Evolutionary conservation across 345 rosid species (phyloP), one percentile per base, ranked within the genome.

Genomic region (Physaria fendleri): DNA sequence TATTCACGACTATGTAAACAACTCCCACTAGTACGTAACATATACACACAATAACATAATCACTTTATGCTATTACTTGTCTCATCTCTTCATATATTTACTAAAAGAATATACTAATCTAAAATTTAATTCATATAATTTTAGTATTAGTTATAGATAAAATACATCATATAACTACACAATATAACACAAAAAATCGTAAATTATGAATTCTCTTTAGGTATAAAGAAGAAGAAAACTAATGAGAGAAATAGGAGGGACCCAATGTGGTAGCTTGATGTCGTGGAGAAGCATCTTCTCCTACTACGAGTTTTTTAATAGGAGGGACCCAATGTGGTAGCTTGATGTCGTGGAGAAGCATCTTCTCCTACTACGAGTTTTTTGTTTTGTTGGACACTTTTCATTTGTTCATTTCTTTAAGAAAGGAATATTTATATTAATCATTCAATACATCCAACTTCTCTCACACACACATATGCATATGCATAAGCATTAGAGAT

Each of bases 311-410:
- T 62, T 63, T 70, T n/a, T n/a, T n/a, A n/a, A n/a, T n/a, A n/a
- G n/a, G n/a, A n/a, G 61, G 72, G 72, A 51, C 66, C 72, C 61
- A 59, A 18, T 24, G 10, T 53, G 59, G 66, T 64, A 58, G 54
- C 75, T 66, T 70, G 65, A 56, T 70, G 69, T 70, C 59, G 64
- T 70, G 65, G 69, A 41, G 64, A 70, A 70, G 74, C 74, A 70
- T 63, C 74, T 70, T 70, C 69, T 56, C 65, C 69, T 62, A 62
- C 44, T 62, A 38, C 58, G 53, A 62, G 51, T 62, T 63, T 70
- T 70, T 21, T 62, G 59, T 55, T 55, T 47, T 24, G 63, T 64
- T 56, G 57, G 74, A 61, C 68, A 54, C 43, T 52, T 69, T 69
- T 61, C 58, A 54, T 62, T 69, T 69, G 74, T 70, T 39, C 46